Conservation (phyloP, 495 filamentous ascomycete species). For the Podospora comata region DNA sequence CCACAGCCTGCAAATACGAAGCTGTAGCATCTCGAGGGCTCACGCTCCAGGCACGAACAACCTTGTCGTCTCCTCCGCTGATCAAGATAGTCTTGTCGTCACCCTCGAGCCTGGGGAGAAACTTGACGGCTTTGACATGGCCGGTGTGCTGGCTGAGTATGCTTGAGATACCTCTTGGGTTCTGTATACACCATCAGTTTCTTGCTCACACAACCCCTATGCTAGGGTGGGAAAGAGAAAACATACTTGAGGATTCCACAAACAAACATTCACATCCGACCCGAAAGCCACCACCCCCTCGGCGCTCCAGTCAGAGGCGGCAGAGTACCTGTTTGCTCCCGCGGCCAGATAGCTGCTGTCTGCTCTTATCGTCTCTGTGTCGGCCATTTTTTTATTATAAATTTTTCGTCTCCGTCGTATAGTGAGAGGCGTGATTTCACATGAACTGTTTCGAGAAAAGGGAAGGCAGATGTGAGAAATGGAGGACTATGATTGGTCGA, state of each 20-base stretch:
- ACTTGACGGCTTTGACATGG: conserved; percentile 78
- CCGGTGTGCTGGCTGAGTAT: conserved; percentile 80
- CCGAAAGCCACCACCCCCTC: conserved; percentile 81
- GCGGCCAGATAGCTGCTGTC: conserved; percentile 66
- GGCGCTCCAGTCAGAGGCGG: conserved; percentile 84
- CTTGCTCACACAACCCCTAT: neutral
- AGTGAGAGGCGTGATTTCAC: neutral
- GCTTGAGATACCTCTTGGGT: conserved; percentile 61
- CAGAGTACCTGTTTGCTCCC: conserved; percentile 86
- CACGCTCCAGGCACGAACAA: conserved; percentile 69
- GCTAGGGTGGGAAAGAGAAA: neutral
- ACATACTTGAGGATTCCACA: conserved; percentile 82
- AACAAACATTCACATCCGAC: conserved; percentile 78
- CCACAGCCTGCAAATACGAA: conserved; percentile 46
- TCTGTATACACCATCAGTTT: conserved; percentile 21
- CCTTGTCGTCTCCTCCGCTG: conserved; percentile 79
- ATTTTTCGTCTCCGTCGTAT: neutral
- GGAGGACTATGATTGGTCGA: neutral
- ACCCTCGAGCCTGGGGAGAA: conserved; percentile 56
- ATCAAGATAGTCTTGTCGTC: conserved; percentile 56
- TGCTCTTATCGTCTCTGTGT: conserved; percentile 12
- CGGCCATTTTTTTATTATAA: conserved; percentile 19
- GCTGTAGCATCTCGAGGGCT: conserved; percentile 26
- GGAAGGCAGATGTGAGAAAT: neutral
- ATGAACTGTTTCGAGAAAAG: neutral